A percentile compares a stretch with the other conserved stretches of the same genome.
Evolutionary conservation across 768 basidiomycete species (phyloP).

Genomic region (Podaxis pistillaris): DNA sequence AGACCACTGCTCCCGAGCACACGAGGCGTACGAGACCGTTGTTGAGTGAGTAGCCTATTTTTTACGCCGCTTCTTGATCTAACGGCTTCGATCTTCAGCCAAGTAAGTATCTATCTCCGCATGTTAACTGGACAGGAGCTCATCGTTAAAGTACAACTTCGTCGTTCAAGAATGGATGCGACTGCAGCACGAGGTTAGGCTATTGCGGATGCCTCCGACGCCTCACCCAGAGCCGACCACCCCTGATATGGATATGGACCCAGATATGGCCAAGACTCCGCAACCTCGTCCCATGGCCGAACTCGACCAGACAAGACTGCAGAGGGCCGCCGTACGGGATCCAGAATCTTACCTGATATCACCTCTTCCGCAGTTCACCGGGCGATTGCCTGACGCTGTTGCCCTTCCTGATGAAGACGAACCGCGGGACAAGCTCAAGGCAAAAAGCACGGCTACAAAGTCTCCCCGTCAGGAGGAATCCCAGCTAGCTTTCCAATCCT

Average conservation of each 20-base stretch:
- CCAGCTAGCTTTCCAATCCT: background rate
- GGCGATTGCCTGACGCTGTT: constrained; percentile 34
- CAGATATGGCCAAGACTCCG: constrained; percentile 12
- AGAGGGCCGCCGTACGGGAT: constrained; percentile 31
- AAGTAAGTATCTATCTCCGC: constrained; percentile 25
- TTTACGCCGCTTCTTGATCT: constrained; percentile 13
- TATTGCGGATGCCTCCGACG: constrained; percentile 17
- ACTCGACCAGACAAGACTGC: constrained; percentile 33
- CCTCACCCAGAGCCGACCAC: constrained; percentile 14
- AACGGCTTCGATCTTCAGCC: constrained; percentile 21
- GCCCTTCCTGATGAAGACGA: constrained; percentile 28
- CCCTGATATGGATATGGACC: constrained; percentile 11
- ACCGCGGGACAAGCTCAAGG: constrained; percentile 19
- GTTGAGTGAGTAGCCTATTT: constrained; percentile 34
- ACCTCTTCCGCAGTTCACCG: constrained; percentile 42
- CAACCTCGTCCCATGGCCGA: constrained; percentile 21
- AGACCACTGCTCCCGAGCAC: constrained; percentile 48
- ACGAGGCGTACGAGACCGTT: constrained; percentile 38
- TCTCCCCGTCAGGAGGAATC: background rate
- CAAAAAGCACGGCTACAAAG: background rate
- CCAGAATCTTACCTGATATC: constrained; percentile 37
- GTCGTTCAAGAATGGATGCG: constrained; percentile 29
- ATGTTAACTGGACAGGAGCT: background rate
- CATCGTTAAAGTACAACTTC: constrained; percentile 29
- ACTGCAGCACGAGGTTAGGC: constrained; percentile 28